phyloP scores from a whole-genome alignment of 2,329 filamentous ascomycete species.

The Talaromyces piceae region DNA sequence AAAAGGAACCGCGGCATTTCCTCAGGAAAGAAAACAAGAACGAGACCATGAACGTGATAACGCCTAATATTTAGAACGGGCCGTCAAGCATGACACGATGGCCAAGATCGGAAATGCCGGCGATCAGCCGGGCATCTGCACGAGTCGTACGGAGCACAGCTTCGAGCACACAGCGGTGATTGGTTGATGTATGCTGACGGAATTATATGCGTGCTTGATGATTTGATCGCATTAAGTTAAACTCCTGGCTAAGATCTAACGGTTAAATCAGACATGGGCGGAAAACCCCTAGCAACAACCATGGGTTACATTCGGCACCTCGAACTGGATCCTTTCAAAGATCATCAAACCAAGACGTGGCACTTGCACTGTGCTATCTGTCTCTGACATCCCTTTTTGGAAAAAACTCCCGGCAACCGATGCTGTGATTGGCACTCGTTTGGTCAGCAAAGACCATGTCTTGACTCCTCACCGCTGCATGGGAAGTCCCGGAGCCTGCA shows the following conservation, averaged over 20 bases:
- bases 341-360: neutral
- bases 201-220: neutral
- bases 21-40: no score
- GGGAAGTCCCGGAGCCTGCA: neutral
- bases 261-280: neutral
- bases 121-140: neutral
- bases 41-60: neutral
- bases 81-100: neutral
- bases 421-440: neutral
- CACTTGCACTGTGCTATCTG: neutral
- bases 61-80: neutral
- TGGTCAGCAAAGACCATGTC: neutral
- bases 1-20: neutral
- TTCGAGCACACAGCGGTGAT: neutral
- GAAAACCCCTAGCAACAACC: neutral
- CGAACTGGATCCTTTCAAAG: neutral
- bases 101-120: neutral
- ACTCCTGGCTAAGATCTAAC: neutral
- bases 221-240: neutral
- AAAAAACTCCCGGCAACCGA: neutral
- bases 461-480: neutral
- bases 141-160: neutral
- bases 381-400: neutral
- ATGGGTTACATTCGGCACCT: neutral
- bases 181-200: neutral